A percentile compares a stretch with the other conserved stretches of the same genome.
These are phyloP conservation scores for Sordariomycetes sp. DNA, from an alignment of 2,329 filamentous ascomycete species.

Conservation along the genomic window DNA sequence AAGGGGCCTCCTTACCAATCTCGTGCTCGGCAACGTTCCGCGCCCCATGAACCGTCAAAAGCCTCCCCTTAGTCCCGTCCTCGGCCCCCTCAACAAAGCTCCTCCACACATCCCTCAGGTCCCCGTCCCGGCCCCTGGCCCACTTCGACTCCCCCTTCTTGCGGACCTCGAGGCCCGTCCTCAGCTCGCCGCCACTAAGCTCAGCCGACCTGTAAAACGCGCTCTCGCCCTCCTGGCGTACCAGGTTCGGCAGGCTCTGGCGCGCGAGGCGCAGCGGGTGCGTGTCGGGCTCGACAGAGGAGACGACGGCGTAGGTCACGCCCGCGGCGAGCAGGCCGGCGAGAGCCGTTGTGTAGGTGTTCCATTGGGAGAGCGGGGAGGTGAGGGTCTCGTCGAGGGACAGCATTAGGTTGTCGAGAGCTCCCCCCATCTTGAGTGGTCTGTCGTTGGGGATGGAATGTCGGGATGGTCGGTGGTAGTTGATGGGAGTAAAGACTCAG, in stretches of 20 bases:
- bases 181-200: constrained; percentile 73
- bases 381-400: constrained; percentile 51
- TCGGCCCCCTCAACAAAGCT: constrained; percentile 51
- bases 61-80: constrained; percentile 54
- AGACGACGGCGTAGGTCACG: constrained; percentile 57
- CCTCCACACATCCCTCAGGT: constrained; percentile 85
- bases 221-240: constrained; percentile 75
- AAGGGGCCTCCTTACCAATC: constrained; percentile 28
- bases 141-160: constrained; percentile 70
- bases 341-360: constrained; percentile 61
- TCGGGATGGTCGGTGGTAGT: neutral
- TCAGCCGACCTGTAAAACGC: constrained; percentile 75
- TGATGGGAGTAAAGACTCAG: neutral
- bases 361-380: constrained; percentile 65
- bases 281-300: constrained; percentile 69
- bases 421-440: constrained; percentile 21
- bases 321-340: constrained; percentile 52
- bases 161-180: constrained; percentile 68
- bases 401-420: constrained; percentile 38
- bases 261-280: constrained; percentile 84
- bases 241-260: constrained; percentile 64
- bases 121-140: constrained; percentile 71
- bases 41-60: constrained; percentile 69
- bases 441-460: neutral
- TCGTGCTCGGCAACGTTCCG: constrained; percentile 63